Evolutionary conservation across 768 basidiomycete genomes (phyloP).

Genomic region (Candolleomyces efflorescens): DNA sequence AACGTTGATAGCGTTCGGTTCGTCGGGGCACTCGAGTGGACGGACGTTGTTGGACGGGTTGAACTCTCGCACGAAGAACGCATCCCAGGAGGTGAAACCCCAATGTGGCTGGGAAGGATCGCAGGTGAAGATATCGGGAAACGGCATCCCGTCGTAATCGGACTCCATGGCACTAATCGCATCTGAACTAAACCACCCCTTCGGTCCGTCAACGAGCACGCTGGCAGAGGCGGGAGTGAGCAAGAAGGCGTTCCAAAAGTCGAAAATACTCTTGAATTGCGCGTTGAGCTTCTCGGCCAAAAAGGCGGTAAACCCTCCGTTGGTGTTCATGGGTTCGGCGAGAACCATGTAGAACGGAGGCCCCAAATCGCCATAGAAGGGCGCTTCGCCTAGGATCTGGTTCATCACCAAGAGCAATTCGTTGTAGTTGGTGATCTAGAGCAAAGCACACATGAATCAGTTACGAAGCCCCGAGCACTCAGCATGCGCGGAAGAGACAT

Average conservation of each 20-base stretch:
- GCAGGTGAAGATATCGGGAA: conserved; percentile 34
- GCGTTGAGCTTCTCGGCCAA: conserved; percentile 14
- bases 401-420: conserved; percentile 2
- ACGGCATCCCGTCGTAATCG: conserved; percentile 15
- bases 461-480: too few relatives aligned
- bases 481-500: too few relatives aligned
- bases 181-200: conserved; percentile 41
- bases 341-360: conserved; percentile 11
- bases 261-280: conserved; percentile 28
- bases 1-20: conserved; percentile 36
- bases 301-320: conserved; percentile 14
- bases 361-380: conserved; percentile 1
- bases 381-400: neutral
- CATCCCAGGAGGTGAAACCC: conserved; percentile 49
- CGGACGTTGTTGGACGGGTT: conserved; percentile 36
- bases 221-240: conserved; percentile 33
- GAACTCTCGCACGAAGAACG: conserved; percentile 50
- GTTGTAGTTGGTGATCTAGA: neutral
- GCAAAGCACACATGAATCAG: too few relatives aligned
- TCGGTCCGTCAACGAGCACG: conserved; percentile 28
- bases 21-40: conserved; percentile 26
- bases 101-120: conserved; percentile 34
- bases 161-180: conserved; percentile 20
- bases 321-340: conserved; percentile 13
- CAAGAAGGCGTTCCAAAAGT: conserved; percentile 45